These are phyloP conservation scores for Salvia hispanica DNA, from an alignment of 257 asterid species.

Conservation along the genomic window DNA sequence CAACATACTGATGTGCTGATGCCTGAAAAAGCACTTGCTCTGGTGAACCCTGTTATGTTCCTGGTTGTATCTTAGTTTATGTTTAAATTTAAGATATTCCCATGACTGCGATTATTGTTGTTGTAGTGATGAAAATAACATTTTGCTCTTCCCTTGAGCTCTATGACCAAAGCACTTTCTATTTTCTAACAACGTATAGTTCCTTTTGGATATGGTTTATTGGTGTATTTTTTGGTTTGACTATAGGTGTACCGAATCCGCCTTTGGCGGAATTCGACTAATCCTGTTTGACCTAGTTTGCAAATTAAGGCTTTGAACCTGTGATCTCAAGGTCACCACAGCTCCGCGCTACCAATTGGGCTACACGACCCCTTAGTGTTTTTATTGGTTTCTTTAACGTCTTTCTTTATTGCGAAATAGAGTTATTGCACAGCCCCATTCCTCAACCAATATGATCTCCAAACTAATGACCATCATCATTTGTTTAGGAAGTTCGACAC, in stretches of 20 bases:
- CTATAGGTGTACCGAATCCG: too few relatives aligned
- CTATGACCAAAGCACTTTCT: neutral
- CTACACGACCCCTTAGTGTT: too few relatives aligned
- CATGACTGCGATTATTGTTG: neutral
- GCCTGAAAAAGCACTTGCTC: too few relatives aligned
- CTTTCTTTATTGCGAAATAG: slow-evolving; percentile 21
- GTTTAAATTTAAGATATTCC: neutral
- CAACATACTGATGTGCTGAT: too few relatives aligned
- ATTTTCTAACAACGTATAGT: too few relatives aligned
- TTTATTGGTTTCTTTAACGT: neutral
- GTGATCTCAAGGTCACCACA: too few relatives aligned
- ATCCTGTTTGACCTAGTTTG: too few relatives aligned
- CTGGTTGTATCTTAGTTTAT: neutral
- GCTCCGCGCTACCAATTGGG: too few relatives aligned
- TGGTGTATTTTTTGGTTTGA: neutral
- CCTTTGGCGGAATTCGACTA: too few relatives aligned
- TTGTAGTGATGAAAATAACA: neutral
- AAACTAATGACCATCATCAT: slow-evolving; percentile 18
- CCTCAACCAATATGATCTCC: slow-evolving; percentile 29
- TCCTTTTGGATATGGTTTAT: too few relatives aligned
- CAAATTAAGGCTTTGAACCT: too few relatives aligned
- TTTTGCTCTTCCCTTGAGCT: slow-evolving; percentile 6
- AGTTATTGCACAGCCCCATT: slow-evolving; percentile 22
- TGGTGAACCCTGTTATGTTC: neutral
- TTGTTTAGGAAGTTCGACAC: slow-evolving; percentile 24